Conservation (phyloP, 495 filamentous ascomycete species). For the Staphylotrichum longicolle region DNA sequence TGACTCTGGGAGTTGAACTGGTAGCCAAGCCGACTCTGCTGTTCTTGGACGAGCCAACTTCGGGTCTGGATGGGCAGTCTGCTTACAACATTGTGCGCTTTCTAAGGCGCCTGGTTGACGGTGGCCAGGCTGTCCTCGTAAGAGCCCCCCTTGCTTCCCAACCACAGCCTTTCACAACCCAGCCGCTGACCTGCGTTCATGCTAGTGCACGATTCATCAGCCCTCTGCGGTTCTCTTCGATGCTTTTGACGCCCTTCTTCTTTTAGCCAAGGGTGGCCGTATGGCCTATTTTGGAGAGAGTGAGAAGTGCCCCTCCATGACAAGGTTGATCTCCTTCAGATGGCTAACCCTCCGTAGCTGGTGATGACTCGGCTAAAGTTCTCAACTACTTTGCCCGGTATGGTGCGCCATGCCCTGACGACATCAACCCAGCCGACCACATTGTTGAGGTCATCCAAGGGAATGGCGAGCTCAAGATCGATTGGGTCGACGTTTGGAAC, state of each 20-base stretch:
- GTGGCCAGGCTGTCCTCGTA: slow-evolving; percentile 64
- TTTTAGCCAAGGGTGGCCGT: slow-evolving; percentile 63
- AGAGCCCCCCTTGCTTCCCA: neutral
- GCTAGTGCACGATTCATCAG: slow-evolving; percentile 69
- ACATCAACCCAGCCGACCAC: slow-evolving; percentile 74
- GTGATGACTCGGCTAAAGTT: slow-evolving; percentile 39
- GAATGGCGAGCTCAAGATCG: slow-evolving; percentile 49
- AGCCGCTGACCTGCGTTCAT: neutral
- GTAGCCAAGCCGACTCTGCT: slow-evolving; percentile 77
- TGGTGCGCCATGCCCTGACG: slow-evolving; percentile 62
- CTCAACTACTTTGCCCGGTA: slow-evolving; percentile 56
- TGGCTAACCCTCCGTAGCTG: slow-evolving; percentile 33
- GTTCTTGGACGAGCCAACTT: slow-evolving; percentile 78
- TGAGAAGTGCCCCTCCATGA: neutral
- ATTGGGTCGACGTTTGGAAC: slow-evolving; percentile 67
- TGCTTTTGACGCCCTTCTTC: slow-evolving; percentile 66
- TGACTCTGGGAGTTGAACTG: slow-evolving; percentile 90
- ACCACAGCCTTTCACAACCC: neutral
- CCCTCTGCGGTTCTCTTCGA: slow-evolving; percentile 70
- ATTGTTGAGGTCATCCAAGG: slow-evolving; percentile 81
- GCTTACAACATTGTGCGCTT: slow-evolving; percentile 80
- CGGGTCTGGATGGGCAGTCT: slow-evolving; percentile 78
- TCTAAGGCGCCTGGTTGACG: slow-evolving; percentile 72
- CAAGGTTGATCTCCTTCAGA: neutral
- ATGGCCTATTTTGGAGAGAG: slow-evolving; percentile 62